Evolutionary conservation across 2,329 filamentous ascomycete species (phyloP).

Genomic region (Rachicladosporium sp.): DNA sequence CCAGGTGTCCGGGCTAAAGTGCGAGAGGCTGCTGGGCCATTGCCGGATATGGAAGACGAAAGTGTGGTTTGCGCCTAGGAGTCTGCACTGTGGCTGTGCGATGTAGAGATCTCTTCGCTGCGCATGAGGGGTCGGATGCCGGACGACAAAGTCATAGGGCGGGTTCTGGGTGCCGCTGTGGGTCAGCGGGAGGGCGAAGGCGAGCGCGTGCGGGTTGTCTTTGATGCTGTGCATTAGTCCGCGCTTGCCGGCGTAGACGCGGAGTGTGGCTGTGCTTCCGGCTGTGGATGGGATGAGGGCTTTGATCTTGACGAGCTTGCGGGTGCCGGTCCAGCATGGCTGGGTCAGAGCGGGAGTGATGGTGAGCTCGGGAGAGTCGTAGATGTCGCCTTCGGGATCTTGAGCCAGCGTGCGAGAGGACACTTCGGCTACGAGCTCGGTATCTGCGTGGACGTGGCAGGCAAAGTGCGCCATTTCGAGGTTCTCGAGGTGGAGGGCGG

Average conservation of each 20-base stretch:
- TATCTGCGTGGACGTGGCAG: conserved; percentile 74
- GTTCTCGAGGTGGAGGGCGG: conserved; percentile 71
- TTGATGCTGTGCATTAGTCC: conserved; percentile 97
- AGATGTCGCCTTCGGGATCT: conserved; percentile 81
- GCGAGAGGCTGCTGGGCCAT: conserved; percentile 56
- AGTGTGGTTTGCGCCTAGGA: conserved; percentile 85
- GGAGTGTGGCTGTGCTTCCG: conserved; percentile 64
- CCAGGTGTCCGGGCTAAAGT: conserved; percentile 28
- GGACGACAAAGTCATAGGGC: conserved; percentile 79
- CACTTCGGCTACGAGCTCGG: conserved; percentile 86
- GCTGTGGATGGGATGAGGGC: conserved; percentile 85
- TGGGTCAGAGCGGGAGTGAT: conserved; percentile 81
- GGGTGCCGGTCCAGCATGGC: conserved; percentile 76
- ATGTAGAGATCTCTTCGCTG: conserved; percentile 95
- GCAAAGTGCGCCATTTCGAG: conserved; percentile 88
- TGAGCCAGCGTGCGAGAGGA: conserved; percentile 69
- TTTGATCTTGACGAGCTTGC: conserved; percentile 89
- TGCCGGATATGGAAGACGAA: conserved; percentile 95
- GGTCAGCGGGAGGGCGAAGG: conserved; percentile 76
- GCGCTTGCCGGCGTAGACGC: conserved; percentile 85
- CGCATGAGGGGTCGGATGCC: conserved; percentile 95
- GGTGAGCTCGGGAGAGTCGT: conserved; percentile 79
- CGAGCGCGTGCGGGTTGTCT: conserved; percentile 85
- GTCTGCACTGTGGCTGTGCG: conserved; percentile 83
- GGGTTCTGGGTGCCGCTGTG: conserved; percentile 80